Evolutionary conservation across 306 rosid genomes (phyloP).

Genomic region (Lagenaria siceraria): DNA sequence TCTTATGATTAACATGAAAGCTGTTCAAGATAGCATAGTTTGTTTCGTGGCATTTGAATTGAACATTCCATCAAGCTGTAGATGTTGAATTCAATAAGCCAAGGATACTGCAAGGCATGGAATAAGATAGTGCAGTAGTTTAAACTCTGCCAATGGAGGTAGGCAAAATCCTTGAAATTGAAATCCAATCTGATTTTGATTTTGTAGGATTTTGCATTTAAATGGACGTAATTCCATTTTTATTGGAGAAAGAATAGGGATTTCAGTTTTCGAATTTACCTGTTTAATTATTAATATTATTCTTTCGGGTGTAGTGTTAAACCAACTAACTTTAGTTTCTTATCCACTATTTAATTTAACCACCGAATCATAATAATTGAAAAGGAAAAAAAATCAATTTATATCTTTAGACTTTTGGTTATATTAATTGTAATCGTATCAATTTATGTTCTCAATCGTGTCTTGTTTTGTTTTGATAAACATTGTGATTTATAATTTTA

Average conservation of each 20-base stretch:
- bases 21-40: conserved; percentile 1
- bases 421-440: too few species aligned
- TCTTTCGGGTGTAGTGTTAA: too few species aligned
- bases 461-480: too few species aligned
- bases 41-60: neutral
- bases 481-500: too few species aligned
- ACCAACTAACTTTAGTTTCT: too few species aligned
- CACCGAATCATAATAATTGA: neutral
- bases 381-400: too few species aligned
- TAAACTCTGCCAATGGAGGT: neutral
- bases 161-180: neutral
- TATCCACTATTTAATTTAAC: too few species aligned
- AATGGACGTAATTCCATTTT: neutral
- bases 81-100: too few species aligned
- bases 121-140: neutral
- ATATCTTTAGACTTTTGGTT: too few species aligned
- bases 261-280: neutral
- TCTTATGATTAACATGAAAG: too few species aligned
- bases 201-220: neutral
- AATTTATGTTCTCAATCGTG: too few species aligned
- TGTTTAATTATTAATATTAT: too few species aligned
- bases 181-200: neutral
- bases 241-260: neutral
- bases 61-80: neutral
- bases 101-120: neutral